Conservation (phyloP, 2,329 filamentous ascomycete genomes). For the Sclerotiophoma versabilis region DNA sequence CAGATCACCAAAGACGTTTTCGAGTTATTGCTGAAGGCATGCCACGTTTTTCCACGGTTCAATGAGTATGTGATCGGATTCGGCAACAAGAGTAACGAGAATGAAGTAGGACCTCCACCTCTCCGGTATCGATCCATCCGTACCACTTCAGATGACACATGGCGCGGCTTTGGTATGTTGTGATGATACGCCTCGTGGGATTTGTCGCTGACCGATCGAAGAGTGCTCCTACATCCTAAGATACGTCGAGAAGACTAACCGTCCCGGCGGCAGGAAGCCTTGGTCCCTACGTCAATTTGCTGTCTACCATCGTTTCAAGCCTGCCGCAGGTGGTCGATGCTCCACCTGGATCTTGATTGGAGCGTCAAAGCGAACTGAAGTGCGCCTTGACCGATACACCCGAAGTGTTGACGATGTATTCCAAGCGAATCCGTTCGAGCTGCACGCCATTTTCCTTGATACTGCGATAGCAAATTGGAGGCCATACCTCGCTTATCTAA, state of each 20-base stretch:
- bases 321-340: not conserved
- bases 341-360: slow-evolving; percentile 10
- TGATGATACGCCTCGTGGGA: not conserved
- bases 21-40: slow-evolving; percentile 4
- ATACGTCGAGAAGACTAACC: slow-evolving; percentile 6
- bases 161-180: slow-evolving; percentile 6
- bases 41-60: slow-evolving; percentile 30
- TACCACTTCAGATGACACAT: not conserved
- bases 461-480: slow-evolving; percentile 28
- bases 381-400: not conserved
- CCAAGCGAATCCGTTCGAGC: slow-evolving; percentile 30
- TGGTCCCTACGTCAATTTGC: slow-evolving; percentile 28
- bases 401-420: not conserved
- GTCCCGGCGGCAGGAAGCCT: not conserved
- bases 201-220: no score
- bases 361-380: not conserved
- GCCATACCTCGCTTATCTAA: slow-evolving; percentile 24
- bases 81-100: slow-evolving; percentile 16
- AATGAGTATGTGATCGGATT: slow-evolving; percentile 29
- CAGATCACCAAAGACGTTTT: slow-evolving; percentile 22
- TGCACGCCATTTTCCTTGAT: slow-evolving; percentile 31
- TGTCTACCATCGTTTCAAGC: slow-evolving; percentile 25
- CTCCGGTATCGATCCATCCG: slow-evolving; percentile 10
- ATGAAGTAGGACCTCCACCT: slow-evolving; percentile 29
- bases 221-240: slow-evolving; percentile 11